A percentile compares a stretch with the other conserved stretches of the same genome.
phyloP scores from a whole-genome alignment of 176 grass and related monocot genomes.

The Rhynchospora breviuscula region DNA sequence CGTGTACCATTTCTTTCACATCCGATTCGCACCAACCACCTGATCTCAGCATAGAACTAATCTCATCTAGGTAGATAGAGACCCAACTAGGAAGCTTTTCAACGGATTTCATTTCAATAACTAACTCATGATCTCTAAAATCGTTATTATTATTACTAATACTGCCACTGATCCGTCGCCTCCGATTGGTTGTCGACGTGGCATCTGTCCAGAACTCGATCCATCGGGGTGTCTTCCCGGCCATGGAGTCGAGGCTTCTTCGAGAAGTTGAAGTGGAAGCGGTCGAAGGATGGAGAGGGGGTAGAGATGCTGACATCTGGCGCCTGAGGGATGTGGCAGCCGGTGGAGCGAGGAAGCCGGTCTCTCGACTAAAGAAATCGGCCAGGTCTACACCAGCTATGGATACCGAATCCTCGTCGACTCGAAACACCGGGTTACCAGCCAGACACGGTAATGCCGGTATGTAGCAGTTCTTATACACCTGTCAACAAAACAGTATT shows the following conservation, averaged over 20 bases:
- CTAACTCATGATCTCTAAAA: neutral
- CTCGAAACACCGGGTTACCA: constrained; percentile 68
- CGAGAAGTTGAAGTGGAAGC: constrained; percentile 28
- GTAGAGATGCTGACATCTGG: constrained; percentile 44
- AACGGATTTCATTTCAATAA: neutral
- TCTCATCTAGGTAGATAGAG: constrained; percentile 32
- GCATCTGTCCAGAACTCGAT: constrained; percentile 78
- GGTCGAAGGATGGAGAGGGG: constrained; percentile 15
- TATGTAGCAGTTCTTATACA: constrained; percentile 48
- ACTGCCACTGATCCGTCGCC: neutral
- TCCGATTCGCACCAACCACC: constrained; percentile 52
- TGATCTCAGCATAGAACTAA: constrained; percentile 31
- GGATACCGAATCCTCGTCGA: constrained; percentile 48
- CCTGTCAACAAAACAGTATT: constrained; percentile 1
- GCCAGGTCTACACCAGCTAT: constrained; percentile 49
- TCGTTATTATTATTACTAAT: too few species aligned
- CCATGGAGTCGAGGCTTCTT: constrained; percentile 57
- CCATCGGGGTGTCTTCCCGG: constrained; percentile 62
- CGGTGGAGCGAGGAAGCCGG: constrained; percentile 33
- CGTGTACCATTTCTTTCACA: constrained; percentile 54
- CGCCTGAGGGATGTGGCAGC: constrained; percentile 34
- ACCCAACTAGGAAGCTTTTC: constrained; percentile 39
- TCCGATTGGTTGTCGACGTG: constrained; percentile 32
- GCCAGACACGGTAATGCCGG: constrained; percentile 55
- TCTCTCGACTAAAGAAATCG: constrained; percentile 60